phyloP scores from a whole-genome alignment of 2,329 filamentous ascomycete species.

The Thermoascus crustaceus region DNA sequence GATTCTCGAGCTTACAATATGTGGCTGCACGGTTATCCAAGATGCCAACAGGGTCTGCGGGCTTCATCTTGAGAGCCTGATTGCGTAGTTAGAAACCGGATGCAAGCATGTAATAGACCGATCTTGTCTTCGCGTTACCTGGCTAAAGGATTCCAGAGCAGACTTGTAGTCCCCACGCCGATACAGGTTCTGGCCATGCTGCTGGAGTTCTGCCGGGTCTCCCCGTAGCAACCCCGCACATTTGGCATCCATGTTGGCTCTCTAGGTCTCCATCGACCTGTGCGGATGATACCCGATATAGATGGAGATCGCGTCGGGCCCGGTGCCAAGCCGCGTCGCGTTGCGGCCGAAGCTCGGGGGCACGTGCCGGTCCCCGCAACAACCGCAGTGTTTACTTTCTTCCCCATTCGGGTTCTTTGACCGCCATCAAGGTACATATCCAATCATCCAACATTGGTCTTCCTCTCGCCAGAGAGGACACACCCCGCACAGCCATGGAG shows the following conservation, averaged over 20 bases:
- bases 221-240: slow-evolving; percentile 9
- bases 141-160: slow-evolving; percentile 35
- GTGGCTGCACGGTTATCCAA: slow-evolving; percentile 50
- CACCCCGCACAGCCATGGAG: slow-evolving; percentile 31
- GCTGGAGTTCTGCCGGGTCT: slow-evolving; percentile 22
- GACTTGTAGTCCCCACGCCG: slow-evolving; percentile 34
- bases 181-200: slow-evolving; percentile 37
- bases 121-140: slow-evolving; percentile 23
- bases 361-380: slow-evolving; percentile 9
- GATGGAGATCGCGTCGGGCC: not conserved
- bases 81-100: slow-evolving; percentile 4
- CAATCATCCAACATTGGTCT: slow-evolving; percentile 9
- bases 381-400: slow-evolving; percentile 35
- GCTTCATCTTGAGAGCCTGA: slow-evolving; percentile 30
- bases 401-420: slow-evolving; percentile 33
- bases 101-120: not conserved
- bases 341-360: slow-evolving; percentile 2
- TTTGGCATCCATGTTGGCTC: not conserved
- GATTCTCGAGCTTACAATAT: slow-evolving; percentile 45
- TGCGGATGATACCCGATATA: too few species aligned
- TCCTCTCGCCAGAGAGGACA: slow-evolving; percentile 3
- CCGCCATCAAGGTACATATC: slow-evolving; percentile 1
- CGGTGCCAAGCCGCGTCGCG: too few species aligned
- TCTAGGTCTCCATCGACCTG: not conserved
- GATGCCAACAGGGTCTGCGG: slow-evolving; percentile 31